These are phyloP conservation scores for Trichoderma pleuroti DNA, from an alignment of 2,329 filamentous ascomycete species.

Conservation along the genomic window DNA sequence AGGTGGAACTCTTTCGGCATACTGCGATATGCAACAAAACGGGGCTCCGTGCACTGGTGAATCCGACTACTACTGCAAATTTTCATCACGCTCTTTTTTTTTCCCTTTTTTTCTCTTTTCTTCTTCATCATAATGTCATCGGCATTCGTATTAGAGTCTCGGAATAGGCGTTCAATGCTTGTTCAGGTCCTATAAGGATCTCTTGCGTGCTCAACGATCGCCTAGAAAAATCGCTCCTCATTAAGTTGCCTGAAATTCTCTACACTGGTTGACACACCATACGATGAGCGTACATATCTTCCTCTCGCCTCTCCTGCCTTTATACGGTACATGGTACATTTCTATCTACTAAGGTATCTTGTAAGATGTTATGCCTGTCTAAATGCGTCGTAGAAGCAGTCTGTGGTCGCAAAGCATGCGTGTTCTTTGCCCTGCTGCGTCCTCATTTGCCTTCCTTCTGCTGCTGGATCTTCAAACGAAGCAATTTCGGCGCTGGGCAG, in stretches of 20 bases:
- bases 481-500: slow-evolving; percentile 77
- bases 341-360: slow-evolving; percentile 3
- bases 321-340: not conserved
- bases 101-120: slow-evolving; percentile 36
- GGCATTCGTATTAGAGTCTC: slow-evolving; percentile 99
- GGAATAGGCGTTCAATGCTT: slow-evolving; percentile 88
- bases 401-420: not conserved
- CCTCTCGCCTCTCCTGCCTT: not conserved
- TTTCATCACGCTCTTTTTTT: slow-evolving; percentile 21
- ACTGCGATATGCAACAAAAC: slow-evolving; percentile 29
- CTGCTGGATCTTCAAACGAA: slow-evolving; percentile 84
- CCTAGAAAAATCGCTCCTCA: slow-evolving; percentile 81
- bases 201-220: slow-evolving; percentile 97
- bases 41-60: slow-evolving; percentile 11
- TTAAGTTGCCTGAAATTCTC: slow-evolving; percentile 61
- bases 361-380: not conserved
- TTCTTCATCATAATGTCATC: slow-evolving; percentile 67
- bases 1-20: not conserved
- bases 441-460: slow-evolving; percentile 41
- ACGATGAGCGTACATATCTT: slow-evolving; percentile 45
- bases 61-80: slow-evolving; percentile 23
- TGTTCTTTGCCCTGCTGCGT: too few relatives aligned
- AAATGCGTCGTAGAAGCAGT: not conserved
- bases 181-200: slow-evolving; percentile 78
- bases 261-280: slow-evolving; percentile 42